Evolutionary conservation across 176 grass and related monocot species (phyloP).

Genomic region (Bolboschoenus planiculmis): DNA sequence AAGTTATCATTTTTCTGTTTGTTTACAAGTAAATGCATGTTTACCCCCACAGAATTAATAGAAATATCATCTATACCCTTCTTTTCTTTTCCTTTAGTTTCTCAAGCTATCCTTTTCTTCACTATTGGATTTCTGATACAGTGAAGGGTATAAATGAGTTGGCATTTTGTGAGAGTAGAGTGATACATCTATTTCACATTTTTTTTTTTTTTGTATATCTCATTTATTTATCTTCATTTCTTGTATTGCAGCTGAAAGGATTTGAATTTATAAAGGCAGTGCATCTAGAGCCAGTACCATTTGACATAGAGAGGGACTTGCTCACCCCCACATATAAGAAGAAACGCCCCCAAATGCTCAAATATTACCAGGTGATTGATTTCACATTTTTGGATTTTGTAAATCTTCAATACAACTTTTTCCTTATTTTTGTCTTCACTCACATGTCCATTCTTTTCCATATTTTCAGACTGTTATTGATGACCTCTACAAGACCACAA

Average conservation of each 20-base stretch:
- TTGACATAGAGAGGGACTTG: constrained; percentile 80
- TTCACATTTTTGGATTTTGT: background rate
- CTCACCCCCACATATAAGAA: constrained; percentile 94
- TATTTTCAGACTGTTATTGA: constrained; percentile 47
- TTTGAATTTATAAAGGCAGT: constrained; percentile 71
- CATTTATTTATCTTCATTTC: background rate
- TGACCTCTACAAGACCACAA: constrained; percentile 47
- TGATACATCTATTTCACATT: background rate
- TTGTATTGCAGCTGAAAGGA: constrained; percentile 62
- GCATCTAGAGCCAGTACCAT: constrained; percentile 64
- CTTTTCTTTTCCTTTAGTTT: background rate
- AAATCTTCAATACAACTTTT: background rate
- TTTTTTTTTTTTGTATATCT: no score
- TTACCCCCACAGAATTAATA: background rate
- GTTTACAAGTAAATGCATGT: background rate
- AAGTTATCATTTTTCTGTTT: background rate
- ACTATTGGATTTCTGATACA: background rate
- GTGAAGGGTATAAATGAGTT: background rate
- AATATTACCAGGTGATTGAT: constrained; percentile 62
- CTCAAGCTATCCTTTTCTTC: background rate
- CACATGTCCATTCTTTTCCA: background rate
- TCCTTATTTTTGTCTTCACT: background rate
- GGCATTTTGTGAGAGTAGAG: background rate
- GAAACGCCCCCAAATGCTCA: constrained; percentile 87
- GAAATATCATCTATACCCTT: background rate